phyloP scores from a whole-genome alignment of 371 early-diverging fungal genomes.

The Synchytrium microbalum region DNA sequence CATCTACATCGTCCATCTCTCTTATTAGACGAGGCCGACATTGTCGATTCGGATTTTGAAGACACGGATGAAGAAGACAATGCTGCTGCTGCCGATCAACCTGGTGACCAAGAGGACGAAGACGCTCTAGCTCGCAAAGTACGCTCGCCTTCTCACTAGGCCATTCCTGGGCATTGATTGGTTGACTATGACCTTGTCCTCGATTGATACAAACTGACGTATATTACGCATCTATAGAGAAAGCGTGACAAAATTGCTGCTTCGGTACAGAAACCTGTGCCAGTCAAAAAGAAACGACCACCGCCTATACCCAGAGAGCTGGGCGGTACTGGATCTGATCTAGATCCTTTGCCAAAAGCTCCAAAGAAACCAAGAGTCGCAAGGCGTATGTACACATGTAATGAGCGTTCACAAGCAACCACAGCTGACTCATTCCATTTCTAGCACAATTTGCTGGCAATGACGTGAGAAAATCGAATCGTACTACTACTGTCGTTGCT shows the following conservation, averaged over 20 bases:
- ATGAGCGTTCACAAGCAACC: not conserved
- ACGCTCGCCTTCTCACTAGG: not conserved
- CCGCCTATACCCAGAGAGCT: not conserved
- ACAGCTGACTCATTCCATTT: not conserved
- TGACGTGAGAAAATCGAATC: constrained; percentile 17
- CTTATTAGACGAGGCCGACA: constrained; percentile 14
- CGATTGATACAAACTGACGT: not conserved
- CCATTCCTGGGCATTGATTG: not conserved
- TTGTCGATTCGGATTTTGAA: constrained; percentile 23
- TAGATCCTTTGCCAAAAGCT: not conserved
- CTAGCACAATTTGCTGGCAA: not conserved
- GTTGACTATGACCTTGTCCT: not conserved
- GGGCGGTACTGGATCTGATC: not conserved
- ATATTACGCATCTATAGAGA: not conserved
- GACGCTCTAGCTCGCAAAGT: constrained; percentile 11
- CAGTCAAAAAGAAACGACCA: constrained; percentile 1
- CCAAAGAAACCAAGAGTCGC: not conserved
- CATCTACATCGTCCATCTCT: not conserved
- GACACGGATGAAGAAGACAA: constrained; percentile 19
- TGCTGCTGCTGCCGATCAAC: constrained; percentile 10
- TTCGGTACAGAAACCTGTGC: not conserved
- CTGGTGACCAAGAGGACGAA: constrained; percentile 8
- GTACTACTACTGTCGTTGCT: constrained; percentile 12
- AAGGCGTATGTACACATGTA: not conserved
- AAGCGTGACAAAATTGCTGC: constrained; percentile 1